Evolutionary conservation across 352 stramenopile genomes (phyloP), one percentile per base, ranked within the genome.

Genomic region (Phytopythium helicoides): DNA sequence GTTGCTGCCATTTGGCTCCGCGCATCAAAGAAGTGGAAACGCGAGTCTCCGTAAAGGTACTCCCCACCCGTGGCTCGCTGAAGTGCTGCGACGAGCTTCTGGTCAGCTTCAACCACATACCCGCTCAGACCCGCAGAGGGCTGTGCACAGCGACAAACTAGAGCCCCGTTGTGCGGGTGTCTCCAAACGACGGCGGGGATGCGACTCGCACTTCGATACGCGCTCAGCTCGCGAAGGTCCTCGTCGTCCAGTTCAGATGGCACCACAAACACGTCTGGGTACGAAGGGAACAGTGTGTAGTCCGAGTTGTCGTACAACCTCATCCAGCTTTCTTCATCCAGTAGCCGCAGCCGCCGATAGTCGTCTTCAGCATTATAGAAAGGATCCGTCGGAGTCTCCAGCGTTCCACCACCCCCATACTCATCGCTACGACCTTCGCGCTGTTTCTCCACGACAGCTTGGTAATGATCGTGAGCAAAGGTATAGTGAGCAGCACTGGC

Each of bases 181-280:
- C 87, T 79, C 92, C 93, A 99, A 16, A 97, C 94, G 21, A 98
- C 76, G 1, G 87, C 87, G 1, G 95, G 94, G 26, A 99, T 86
- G 16, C 97, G 89, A 59, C 92, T 92, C 44, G 96, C 96, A 47
- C 85, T 97, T 18, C 97, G 92, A 71, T 98, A 99, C n/a, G 75
- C 66, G 18, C 82, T 86, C 23, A 97, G 52, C 21, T 90, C 77
- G 2, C 71, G 66, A 21, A 98, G 56, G 46, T 98, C 87, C 22
- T 93, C 87, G 23, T 98, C 91, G 46, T 96, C 81, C n/a, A 99
- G 68, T 7, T 89, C 86, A 0, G 86, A 83, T 14, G 97, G 97
- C 19, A 98, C 87, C 21, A 98, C 81, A 56, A 99, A 89, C 9
- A 86, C 76, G 1, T 80, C 81, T 1, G 97, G 97, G 65, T 99